Conservation (phyloP, 2,329 filamentous ascomycete species). For the Parastagonospora nodorum region DNA sequence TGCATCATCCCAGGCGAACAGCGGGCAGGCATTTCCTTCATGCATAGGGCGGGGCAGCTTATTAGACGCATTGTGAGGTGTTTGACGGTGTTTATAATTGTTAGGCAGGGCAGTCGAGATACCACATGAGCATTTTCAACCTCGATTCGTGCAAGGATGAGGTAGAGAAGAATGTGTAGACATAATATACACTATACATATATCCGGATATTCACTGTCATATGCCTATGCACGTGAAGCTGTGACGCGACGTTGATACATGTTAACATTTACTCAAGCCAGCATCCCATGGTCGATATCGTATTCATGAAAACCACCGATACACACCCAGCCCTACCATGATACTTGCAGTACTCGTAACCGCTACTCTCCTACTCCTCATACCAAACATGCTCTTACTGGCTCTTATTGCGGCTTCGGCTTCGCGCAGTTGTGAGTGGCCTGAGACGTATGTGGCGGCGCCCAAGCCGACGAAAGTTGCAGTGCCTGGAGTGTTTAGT, state of each 20-base stretch:
- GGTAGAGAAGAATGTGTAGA: neutral
- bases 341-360: constrained; percentile 47
- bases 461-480: constrained; percentile 54
- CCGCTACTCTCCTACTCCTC: constrained; percentile 45
- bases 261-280: no score
- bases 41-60: constrained; percentile 30
- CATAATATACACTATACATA: neutral
- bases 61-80: constrained; percentile 33
- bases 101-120: constrained; percentile 10
- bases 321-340: constrained; percentile 54
- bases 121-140: constrained; percentile 1
- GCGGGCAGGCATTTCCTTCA: constrained; percentile 19
- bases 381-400: constrained; percentile 51
- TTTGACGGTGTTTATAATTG: constrained; percentile 10
- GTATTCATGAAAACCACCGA: constrained; percentile 42
- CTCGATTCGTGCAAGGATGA: no score
- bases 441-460: constrained; percentile 54
- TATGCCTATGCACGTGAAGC: no score
- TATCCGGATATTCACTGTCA: no score
- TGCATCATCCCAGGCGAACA: constrained; percentile 26
- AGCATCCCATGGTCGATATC: no score
- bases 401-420: constrained; percentile 48
- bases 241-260: no score
- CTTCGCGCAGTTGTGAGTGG: constrained; percentile 49
- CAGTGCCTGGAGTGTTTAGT: constrained; percentile 40